These are phyloP conservation scores for Blastomyces gilchristii DNA, from an alignment of 2,329 filamentous ascomycete genomes.

Conservation along the genomic window DNA sequence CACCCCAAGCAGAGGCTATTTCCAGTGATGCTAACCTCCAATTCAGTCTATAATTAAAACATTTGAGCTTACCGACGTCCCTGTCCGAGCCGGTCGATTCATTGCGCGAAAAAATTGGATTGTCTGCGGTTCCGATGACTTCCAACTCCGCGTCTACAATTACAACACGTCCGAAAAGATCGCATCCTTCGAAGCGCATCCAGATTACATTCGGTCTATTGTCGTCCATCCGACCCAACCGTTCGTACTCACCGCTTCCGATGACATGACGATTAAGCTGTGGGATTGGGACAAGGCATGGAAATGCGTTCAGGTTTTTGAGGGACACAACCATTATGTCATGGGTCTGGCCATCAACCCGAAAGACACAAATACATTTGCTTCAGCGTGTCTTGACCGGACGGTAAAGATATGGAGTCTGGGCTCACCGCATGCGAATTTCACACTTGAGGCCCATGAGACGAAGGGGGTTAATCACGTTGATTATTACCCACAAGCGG, in stretches of 20 bases:
- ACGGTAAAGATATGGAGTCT: constrained; percentile 98
- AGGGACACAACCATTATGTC: constrained; percentile 92
- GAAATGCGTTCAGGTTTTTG: constrained; percentile 96
- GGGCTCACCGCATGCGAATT: constrained; percentile 87
- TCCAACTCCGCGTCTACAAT: constrained; percentile 83
- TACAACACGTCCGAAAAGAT: constrained; percentile 99
- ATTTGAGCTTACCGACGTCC: constrained; percentile 96
- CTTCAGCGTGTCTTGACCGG: constrained; percentile 87
- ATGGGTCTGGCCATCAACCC: constrained; percentile 97
- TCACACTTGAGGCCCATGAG: constrained; percentile 93
- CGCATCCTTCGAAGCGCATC: constrained; percentile 91
- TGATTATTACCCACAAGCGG: constrained; percentile 65
- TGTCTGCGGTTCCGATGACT: constrained; percentile 89
- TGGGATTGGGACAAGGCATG: constrained; percentile 99
- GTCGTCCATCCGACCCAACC: constrained; percentile 91
- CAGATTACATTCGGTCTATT: constrained; percentile 96
- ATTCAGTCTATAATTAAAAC: constrained; percentile 81
- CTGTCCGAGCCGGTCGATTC: constrained; percentile 91
- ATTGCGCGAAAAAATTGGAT: constrained; percentile 99
- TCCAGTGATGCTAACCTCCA: constrained; percentile 17
- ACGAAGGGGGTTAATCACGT: constrained; percentile 97
- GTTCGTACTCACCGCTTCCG: constrained; percentile 88
- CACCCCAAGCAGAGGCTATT: background rate
- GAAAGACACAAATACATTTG: constrained; percentile 88
- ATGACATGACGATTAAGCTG: constrained; percentile 97